Conservation (phyloP, 768 basidiomycete species). For the Stropharia rugosoannulata region DNA sequence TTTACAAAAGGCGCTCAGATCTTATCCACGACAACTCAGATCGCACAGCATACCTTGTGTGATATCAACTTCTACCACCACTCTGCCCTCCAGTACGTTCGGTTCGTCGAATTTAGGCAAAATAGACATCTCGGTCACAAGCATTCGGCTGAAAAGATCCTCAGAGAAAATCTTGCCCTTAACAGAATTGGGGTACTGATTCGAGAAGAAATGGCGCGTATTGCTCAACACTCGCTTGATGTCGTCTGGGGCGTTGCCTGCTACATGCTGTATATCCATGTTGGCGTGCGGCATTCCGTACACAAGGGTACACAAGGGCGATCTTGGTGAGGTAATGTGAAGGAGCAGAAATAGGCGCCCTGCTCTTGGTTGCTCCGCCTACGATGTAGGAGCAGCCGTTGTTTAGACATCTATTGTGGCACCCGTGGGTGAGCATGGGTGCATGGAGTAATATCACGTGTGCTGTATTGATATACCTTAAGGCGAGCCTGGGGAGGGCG, state of each 20-base stretch:
- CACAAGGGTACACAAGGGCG: no score
- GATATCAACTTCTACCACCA: conserved; percentile 38
- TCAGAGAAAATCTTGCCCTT: conserved; percentile 16
- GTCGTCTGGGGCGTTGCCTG: conserved; percentile 19
- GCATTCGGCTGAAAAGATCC: conserved; percentile 21
- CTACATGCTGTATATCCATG: conserved; percentile 5
- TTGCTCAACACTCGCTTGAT: conserved; percentile 18
- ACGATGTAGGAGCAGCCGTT: no score
- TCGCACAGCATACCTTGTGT: conserved; percentile 30
- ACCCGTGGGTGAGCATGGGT: no score
- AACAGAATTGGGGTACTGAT: background rate
- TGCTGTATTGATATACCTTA: no score
- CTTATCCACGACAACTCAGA: background rate
- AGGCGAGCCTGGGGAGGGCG: no score
- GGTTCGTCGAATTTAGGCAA: conserved; percentile 43
- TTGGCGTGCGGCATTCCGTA: background rate
- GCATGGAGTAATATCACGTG: no score
- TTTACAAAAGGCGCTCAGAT: conserved; percentile 16
- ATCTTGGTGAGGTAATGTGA: background rate
- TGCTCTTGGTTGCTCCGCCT: background rate
- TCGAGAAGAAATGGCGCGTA: conserved; percentile 9
- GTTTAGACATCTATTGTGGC: no score
- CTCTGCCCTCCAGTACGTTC: conserved; percentile 39
- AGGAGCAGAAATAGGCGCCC: background rate
- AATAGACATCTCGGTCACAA: conserved; percentile 42